Evolutionary conservation across 2,329 filamentous ascomycete genomes (phyloP), one percentile per base, ranked within the genome.

Genomic region (Phaeosphaeriaceae sp.): DNA sequence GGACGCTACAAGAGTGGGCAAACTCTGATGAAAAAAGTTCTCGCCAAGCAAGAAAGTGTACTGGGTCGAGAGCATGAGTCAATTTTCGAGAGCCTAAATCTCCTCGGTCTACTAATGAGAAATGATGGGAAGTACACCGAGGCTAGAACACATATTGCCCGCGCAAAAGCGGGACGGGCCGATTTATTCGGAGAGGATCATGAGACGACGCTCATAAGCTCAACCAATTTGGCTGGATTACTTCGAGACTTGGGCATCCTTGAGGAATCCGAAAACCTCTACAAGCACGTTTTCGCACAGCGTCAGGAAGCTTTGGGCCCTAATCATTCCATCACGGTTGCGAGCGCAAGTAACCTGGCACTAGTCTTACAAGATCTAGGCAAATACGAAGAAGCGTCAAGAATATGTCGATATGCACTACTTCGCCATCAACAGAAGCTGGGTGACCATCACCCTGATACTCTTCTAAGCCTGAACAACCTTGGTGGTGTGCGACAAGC

Each of bases 71-170:
- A n/a, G n/a, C n/a, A n/a, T n/a, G n/a, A n/a, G n/a, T n/a, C n/a
- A n/a, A n/a, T n/a, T n/a, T n/a, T n/a, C n/a, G n/a, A n/a, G n/a
- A n/a, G n/a, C n/a, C n/a, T n/a, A n/a, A n/a, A n/a, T n/a, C n/a
- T n/a, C n/a, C n/a, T n/a, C n/a, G n/a, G n/a, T n/a, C n/a, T n/a
- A n/a, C n/a, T n/a, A n/a, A n/a, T n/a, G n/a, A n/a, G n/a, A n/a
- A n/a, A n/a, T n/a, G n/a, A n/a, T n/a, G n/a, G n/a, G n/a, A n/a
- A n/a, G n/a, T n/a, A n/a, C n/a, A n/a, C n/a, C n/a, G 19, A 60
- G 60, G n/a, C 57, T 54, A 21, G 54, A 44, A 7, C 51, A 48
- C 53, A 65, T 62, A 51, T 20, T 63, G 24, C 53, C n/a, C 45
- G 53, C 25, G 33, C 47, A 33, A 53, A 58, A 58, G 20, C 58